Base-by-base conservation (phyloP, 352 stramenopile genomes). In the Phytophthora pinifolia region DNA sequence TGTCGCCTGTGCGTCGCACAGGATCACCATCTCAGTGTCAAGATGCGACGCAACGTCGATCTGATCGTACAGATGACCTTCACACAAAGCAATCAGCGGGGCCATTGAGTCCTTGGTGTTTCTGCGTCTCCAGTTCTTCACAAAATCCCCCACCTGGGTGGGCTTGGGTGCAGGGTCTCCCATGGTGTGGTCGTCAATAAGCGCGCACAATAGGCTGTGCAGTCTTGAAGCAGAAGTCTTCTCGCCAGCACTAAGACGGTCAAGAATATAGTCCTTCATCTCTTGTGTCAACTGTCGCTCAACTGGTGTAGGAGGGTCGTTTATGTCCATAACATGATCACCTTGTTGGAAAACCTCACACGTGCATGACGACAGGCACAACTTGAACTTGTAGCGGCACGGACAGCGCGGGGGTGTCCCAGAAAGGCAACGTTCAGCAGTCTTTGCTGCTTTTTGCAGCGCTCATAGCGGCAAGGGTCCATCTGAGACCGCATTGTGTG, bases 101-200 rank as follows among this genome's bases (percentile, higher is more conserved):
- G 8, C 13, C 42, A 47, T 54, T 1, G 25, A 36, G 25, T 59
- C 22, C 15, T 17, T 59, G 5, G 15, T 12, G 1, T n/a, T 33
- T 18, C 46, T 18, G 1, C 52, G 22, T 14, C 52, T 46, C 32
- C 41, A 59, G 9, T 59, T 52, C 25, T 53, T 59, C 0, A 53
- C 41, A 35, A 44, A 51, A 7, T 59, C 25, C 1, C 17, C n/a
- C 0, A 47, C 52, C 27, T 59, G 42, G 0, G 9, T n/a, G 12
- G 33, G 6, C 25, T 38, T 46, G 1, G 52, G 31, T 0, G 32
- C 20, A 1, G 30, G 41, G 0, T 31, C 50, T 17, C 9, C 13
- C 13, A 47, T 47, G 4, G 13, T 5, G 1, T n/a, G 4, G 2
- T 37, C 17, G 15, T 46, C 35, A 2, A 55, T n/a, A 2, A 55